Conservation (phyloP, 176 grass and related monocot species). For the Zizania latifolia region DNA sequence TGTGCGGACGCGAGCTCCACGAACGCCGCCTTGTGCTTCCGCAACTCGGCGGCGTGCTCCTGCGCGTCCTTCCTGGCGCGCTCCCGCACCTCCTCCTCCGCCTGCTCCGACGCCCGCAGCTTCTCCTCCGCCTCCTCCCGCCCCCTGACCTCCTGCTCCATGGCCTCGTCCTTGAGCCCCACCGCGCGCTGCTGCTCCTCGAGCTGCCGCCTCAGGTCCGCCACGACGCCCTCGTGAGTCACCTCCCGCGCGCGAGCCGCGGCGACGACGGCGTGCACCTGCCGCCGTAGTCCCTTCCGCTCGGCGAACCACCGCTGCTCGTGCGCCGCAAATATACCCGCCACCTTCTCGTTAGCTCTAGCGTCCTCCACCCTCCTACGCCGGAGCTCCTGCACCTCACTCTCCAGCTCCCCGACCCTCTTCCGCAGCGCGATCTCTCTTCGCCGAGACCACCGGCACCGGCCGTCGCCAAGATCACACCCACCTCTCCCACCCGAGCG, state of each 20-base stretch:
- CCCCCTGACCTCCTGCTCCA: constrained; percentile 39
- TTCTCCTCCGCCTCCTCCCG: constrained; percentile 39
- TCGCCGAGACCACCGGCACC: constrained; percentile 32
- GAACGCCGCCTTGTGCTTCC: constrained; percentile 70
- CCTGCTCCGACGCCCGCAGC: constrained; percentile 27
- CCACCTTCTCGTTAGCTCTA: constrained; percentile 82
- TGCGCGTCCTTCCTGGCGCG: constrained; percentile 24
- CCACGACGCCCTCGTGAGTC: constrained; percentile 37
- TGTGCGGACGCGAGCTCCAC: constrained; percentile 61
- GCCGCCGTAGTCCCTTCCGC: constrained; percentile 45
- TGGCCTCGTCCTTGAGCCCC: constrained; percentile 36
- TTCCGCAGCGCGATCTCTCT: constrained; percentile 36
- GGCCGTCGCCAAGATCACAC: constrained; percentile 20
- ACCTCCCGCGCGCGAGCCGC: constrained; percentile 38
- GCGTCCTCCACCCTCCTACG: constrained; percentile 55
- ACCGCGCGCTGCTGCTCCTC: constrained; percentile 37
- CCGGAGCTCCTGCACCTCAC: constrained; percentile 39
- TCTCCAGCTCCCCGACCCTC: constrained; percentile 36
- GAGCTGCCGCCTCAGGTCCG: constrained; percentile 32
- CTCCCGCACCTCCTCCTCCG: constrained; percentile 32
- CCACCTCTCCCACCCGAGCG: constrained; percentile 12
- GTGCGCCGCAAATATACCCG: constrained; percentile 59
- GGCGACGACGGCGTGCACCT: constrained; percentile 58
- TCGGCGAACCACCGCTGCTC: constrained; percentile 71
- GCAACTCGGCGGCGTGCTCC: constrained; percentile 48